phyloP scores from a whole-genome alignment of 1,284 basidiomycete species.

The Ganoderma sinense region DNA sequence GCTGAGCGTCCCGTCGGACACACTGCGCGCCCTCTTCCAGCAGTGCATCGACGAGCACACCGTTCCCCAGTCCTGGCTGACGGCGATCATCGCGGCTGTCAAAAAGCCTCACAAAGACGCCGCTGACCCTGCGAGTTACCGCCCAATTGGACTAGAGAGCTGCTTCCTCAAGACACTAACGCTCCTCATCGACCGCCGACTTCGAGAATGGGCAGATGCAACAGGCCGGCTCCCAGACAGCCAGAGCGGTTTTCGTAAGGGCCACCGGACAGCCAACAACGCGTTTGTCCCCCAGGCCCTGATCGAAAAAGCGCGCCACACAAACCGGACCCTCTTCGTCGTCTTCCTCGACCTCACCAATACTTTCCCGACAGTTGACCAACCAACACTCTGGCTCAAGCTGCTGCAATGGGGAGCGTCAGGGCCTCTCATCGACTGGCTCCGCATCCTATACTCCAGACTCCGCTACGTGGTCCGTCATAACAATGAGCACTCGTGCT shows the following conservation, averaged over 20 bases:
- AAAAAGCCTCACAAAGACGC: background rate
- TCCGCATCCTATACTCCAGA: no score
- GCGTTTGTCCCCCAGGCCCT: background rate
- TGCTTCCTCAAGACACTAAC: background rate
- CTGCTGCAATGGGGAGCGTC: no score
- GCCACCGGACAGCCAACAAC: background rate
- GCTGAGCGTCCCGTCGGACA: background rate
- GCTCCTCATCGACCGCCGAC: background rate
- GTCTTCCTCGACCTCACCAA: no score
- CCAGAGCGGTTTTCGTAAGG: background rate
- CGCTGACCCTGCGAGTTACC: background rate
- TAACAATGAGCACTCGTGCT: constrained; percentile 58
- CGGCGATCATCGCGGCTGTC: background rate
- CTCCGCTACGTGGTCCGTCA: no score
- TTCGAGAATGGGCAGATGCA: background rate
- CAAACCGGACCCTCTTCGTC: background rate
- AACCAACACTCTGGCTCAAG: no score
- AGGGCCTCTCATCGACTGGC: no score
- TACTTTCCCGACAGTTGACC: no score
- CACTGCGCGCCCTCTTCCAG: background rate
- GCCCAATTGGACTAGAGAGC: background rate
- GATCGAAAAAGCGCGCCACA: background rate
- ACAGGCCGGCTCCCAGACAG: background rate
- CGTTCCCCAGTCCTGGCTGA: no score
- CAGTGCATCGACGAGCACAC: background rate